A percentile compares a stretch with the other conserved stretches of the same genome.
Evolutionary conservation across 1,284 basidiomycete species (phyloP).

Genomic region (Tranzscheliella williamsii): DNA sequence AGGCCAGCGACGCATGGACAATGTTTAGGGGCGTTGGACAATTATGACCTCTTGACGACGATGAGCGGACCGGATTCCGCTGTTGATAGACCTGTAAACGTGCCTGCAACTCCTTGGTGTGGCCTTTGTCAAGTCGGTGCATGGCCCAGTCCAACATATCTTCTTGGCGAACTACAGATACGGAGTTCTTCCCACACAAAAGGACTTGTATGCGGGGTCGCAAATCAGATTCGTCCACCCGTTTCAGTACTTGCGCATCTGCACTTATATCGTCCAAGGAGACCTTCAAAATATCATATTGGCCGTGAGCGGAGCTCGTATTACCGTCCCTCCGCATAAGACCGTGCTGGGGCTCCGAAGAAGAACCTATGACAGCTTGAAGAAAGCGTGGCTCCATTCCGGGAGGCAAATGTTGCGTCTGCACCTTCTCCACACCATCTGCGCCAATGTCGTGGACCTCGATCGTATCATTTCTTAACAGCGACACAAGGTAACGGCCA

Average conservation of each 20-base stretch:
- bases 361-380: slow-evolving; percentile 6
- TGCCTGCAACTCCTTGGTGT: slow-evolving; percentile 9
- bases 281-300: neutral
- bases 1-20: slow-evolving; percentile 17
- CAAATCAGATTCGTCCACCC: neutral
- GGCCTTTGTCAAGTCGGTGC: slow-evolving; percentile 19
- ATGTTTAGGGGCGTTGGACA: neutral
- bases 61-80: too few species aligned
- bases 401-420: slow-evolving; percentile 34
- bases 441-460: slow-evolving; percentile 41
- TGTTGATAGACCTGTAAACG: too few species aligned
- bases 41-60: too few species aligned
- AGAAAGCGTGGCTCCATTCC: slow-evolving; percentile 49
- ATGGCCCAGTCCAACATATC: slow-evolving; percentile 8
- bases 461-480: slow-evolving; percentile 55
- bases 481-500: slow-evolving; percentile 37
- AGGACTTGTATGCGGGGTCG: slow-evolving; percentile 2
- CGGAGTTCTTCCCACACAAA: slow-evolving; percentile 30
- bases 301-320: neutral
- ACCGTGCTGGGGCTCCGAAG: neutral
- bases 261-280: neutral
- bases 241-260: neutral
- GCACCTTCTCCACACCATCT: slow-evolving; percentile 29
- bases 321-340: too few species aligned
- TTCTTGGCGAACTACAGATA: slow-evolving; percentile 17